A percentile compares a stretch with the other conserved stretches of the same genome.
Conservation (phyloP, 306 rosid genomes). For the Corylus avellana region DNA sequence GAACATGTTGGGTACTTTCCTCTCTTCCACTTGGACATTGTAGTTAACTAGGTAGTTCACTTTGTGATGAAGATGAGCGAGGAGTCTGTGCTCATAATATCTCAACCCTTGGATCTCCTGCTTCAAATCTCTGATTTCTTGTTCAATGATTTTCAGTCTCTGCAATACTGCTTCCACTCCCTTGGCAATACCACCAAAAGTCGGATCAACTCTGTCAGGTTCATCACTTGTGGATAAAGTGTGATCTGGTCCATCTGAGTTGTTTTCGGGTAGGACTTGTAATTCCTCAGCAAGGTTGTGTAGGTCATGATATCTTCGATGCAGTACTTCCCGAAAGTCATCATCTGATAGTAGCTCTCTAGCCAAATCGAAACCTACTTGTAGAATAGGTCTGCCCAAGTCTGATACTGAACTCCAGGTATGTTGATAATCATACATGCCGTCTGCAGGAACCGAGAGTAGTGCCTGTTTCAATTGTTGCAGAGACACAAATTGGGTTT, state of each 20-base stretch:
- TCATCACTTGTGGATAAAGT: slow-evolving; percentile 45
- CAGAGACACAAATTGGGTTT: slow-evolving; percentile 61
- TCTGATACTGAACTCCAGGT: slow-evolving; percentile 78
- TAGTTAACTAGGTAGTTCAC: slow-evolving; percentile 78
- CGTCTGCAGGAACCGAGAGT: slow-evolving; percentile 84
- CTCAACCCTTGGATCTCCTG: slow-evolving; percentile 95
- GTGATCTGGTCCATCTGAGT: slow-evolving; percentile 53
- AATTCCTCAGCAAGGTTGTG: slow-evolving; percentile 85
- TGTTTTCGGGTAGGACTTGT: slow-evolving; percentile 73
- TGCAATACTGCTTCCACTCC: slow-evolving; percentile 91
- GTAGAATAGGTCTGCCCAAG: slow-evolving; percentile 54
- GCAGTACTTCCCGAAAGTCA: slow-evolving; percentile 85
- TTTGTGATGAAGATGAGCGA: slow-evolving; percentile 76
- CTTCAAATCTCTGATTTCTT: slow-evolving; percentile 91
- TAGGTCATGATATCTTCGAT: slow-evolving; percentile 81
- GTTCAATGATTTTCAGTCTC: slow-evolving; percentile 89
- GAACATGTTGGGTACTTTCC: slow-evolving; percentile 93
- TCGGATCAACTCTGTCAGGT: slow-evolving; percentile 64
- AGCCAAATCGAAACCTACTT: slow-evolving; percentile 78
- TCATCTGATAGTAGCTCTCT: slow-evolving; percentile 87
- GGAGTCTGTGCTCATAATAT: slow-evolving; percentile 88
- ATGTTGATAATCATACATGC: slow-evolving; percentile 97
- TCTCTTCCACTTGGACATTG: slow-evolving; percentile 85
- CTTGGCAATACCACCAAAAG: slow-evolving; percentile 87
- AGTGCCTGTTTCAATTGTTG: slow-evolving; percentile 78